phyloP scores from a whole-genome alignment of 495 filamentous ascomycete species.

The Opeltia flavorubescens region DNA sequence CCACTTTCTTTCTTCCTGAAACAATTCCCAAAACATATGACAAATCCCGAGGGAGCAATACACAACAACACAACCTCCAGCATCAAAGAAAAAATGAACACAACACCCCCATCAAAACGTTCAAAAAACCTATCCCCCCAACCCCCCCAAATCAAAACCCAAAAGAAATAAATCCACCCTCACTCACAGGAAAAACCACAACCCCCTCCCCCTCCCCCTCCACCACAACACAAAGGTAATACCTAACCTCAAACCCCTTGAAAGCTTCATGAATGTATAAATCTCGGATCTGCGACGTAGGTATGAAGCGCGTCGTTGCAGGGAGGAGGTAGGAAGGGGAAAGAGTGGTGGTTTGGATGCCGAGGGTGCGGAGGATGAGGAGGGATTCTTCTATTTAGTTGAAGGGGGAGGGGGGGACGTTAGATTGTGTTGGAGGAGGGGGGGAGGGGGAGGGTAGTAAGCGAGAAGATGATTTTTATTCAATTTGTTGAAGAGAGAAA shows the following conservation, averaged over 20 bases:
- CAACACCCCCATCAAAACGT: background rate
- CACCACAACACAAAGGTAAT: conserved; percentile 81
- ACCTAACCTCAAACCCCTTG: conserved; percentile 78
- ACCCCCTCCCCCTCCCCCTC: conserved; percentile 79
- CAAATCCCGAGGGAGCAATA: background rate
- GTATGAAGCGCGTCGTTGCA: conserved; percentile 75
- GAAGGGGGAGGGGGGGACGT: conserved; percentile 7
- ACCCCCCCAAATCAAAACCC: background rate
- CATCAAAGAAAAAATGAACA: background rate
- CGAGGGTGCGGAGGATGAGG: conserved; percentile 74
- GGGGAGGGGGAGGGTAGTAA: conserved; percentile 8
- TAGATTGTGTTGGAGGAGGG: conserved; percentile 1
- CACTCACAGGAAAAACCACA: conserved; percentile 74
- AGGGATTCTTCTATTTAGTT: conserved; percentile 61
- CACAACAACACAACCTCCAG: background rate
- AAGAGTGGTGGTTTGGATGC: conserved; percentile 73
- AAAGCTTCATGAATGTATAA: conserved; percentile 94
- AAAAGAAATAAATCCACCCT: background rate
- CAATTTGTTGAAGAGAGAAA: too few species aligned
- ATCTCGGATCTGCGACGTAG: conserved; percentile 79
- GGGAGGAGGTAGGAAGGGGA: conserved; percentile 48
- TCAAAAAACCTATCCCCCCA: background rate
- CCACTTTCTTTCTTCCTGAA: too few species aligned
- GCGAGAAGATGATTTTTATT: conserved; percentile 1
- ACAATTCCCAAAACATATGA: background rate